A percentile compares a stretch with the other conserved stretches of the same genome.
Evolutionary conservation across 208 protist genomes (phyloP).

Genomic region (Leishmania lainsoni): DNA sequence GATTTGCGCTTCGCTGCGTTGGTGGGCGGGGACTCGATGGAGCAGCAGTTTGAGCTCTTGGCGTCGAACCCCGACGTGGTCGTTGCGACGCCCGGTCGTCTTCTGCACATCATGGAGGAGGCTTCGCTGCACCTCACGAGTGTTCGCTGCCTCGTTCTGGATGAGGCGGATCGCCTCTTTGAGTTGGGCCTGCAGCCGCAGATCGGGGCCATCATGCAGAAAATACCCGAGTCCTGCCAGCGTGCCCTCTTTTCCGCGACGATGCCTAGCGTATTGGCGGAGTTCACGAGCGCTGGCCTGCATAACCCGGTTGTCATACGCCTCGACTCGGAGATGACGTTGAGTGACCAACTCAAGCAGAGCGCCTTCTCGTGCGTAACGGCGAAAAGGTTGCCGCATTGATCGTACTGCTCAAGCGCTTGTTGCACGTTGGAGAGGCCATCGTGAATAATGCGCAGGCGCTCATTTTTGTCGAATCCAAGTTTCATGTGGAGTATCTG

Average conservation of each 20-base stretch:
- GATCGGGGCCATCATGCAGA: conserved; percentile 95
- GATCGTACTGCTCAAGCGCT: conserved; percentile 92
- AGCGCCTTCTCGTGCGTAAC: conserved; percentile 93
- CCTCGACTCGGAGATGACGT: conserved; percentile 97
- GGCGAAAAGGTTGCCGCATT: conserved; percentile 96
- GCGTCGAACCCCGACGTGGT: conserved; percentile 98
- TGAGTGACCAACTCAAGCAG: conserved; percentile 95
- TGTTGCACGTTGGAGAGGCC: conserved; percentile 75
- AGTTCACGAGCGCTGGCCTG: conserved; percentile 98
- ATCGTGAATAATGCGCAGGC: conserved; percentile 72
- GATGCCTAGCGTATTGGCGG: conserved; percentile 96
- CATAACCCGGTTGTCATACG: conserved; percentile 96
- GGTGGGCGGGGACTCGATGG: conserved; percentile 97
- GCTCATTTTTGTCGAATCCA: conserved; percentile 97
- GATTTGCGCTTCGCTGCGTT: conserved; percentile 94
- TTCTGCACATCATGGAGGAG: conserved; percentile 97
- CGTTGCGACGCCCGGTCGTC: conserved; percentile 98
- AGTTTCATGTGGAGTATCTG: conserved; percentile 98
- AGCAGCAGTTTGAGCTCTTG: conserved; percentile 97
- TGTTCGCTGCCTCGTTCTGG: conserved; percentile 97
- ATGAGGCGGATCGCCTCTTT: conserved; percentile 99
- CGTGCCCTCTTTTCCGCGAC: conserved; percentile 98
- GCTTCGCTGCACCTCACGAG: conserved; percentile 90
- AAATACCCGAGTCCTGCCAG: conserved; percentile 94
- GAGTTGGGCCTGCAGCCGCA: conserved; percentile 98